phyloP scores from a whole-genome alignment of 371 early-diverging fungal species.

The Dinochytrium kinnereticum region DNA sequence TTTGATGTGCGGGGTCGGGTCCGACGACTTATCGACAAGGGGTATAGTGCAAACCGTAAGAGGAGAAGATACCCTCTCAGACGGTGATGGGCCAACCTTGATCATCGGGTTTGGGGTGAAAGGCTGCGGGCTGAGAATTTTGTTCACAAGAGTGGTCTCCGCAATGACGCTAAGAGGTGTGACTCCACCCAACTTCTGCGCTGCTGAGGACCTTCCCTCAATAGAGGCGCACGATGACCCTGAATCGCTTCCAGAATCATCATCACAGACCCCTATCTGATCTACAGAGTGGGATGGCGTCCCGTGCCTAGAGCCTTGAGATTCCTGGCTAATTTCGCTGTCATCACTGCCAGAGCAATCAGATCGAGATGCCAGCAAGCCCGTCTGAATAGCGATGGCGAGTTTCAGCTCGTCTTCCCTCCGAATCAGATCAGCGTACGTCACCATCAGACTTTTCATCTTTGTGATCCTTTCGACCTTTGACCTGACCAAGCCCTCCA shows the following conservation, averaged over 20 bases:
- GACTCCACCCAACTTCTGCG: too few relatives aligned
- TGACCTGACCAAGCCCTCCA: conserved; percentile 30
- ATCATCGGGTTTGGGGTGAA: not conserved
- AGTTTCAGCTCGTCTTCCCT: conserved; percentile 44
- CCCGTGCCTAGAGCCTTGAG: not conserved
- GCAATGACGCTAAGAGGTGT: not conserved
- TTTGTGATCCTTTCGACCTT: conserved; percentile 39
- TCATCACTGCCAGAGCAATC: not conserved
- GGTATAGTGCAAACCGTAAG: conserved; percentile 9
- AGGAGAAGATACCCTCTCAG: not conserved
- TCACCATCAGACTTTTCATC: conserved; percentile 24
- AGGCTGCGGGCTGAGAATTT: not conserved
- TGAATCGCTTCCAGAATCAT: not conserved
- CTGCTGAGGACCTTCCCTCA: not conserved
- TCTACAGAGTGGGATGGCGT: not conserved
- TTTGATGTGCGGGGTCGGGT: not conserved
- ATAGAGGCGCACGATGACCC: not conserved
- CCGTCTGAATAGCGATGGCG: conserved; percentile 41
- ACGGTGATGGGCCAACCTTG: conserved; percentile 8
- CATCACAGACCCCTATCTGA: not conserved
- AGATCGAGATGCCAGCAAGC: conserved; percentile 9
- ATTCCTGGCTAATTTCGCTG: not conserved
- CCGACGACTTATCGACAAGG: conserved; percentile 4
- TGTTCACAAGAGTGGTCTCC: not conserved
- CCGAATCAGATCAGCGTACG: conserved; percentile 30